Base-by-base conservation (phyloP, 768 basidiomycete species). In the Mycena rebaudengoi region DNA sequence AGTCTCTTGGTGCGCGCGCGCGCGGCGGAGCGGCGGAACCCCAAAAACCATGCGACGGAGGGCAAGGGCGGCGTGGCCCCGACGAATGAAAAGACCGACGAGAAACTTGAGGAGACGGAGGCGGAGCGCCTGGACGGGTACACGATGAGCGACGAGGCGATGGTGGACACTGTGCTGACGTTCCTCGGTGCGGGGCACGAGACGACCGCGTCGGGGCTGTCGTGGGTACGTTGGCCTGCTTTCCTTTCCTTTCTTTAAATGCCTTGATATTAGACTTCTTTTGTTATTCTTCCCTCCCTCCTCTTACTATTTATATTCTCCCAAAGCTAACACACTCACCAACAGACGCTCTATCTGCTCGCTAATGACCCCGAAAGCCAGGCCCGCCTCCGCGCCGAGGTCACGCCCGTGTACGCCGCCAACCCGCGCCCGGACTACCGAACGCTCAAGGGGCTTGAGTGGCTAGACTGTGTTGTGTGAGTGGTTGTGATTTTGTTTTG, bases 81-180 rank as follows among this genome's bases (percentile, higher is more conserved):
- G n/a, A n/a, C n/a, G n/a, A n/a, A n/a, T n/a, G n/a, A n/a, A n/a
- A n/a, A n/a, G n/a, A n/a, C n/a, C n/a, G n/a, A n/a, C n/a, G n/a
- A n/a, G n/a, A n/a, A n/a, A n/a, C n/a, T n/a, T n/a, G n/a, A n/a
- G n/a, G n/a, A n/a, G n/a, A n/a, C 74, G 28, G 75, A 75, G 26
- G 70, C 71, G 37, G 77, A 74, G 28, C 74, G n/a, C 74, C 18
- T 66, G 62, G 14, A 76, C 68, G 29, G 83, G n/a, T n/a, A 82
- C 65, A 66, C 72, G 8, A 82, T 85, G 82, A 81, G 76, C 25
- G 82, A 85, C 62, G 68, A 74, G 44, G 81, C 77, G 14, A 82
- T 85, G 80, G 81, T 85, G 73, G 83, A 84, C 52, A 84, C 85
- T 75, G 82, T 85, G 82, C 67, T 85, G 12, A 85, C 84, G 5